Evolutionary conservation across 345 rosid genomes (phyloP).

Genomic region (Moricandia moricandioides): DNA sequence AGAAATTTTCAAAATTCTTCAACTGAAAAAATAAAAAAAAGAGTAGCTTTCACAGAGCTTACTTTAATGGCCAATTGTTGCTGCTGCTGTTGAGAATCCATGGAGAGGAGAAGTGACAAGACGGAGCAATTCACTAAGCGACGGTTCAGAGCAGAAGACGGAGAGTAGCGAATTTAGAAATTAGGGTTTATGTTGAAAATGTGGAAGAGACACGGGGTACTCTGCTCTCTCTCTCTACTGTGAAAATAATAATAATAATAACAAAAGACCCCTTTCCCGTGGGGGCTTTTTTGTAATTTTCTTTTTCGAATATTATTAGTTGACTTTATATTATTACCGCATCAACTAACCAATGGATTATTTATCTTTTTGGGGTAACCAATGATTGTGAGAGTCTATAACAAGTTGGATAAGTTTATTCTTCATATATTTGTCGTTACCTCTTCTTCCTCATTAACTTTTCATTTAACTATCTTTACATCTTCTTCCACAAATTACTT

Average conservation of each 20-base stretch:
- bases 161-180: background rate
- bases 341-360: constrained; percentile 1
- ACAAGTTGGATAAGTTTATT: background rate
- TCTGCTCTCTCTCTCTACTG: too few relatives aligned
- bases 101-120: constrained; percentile 20
- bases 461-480: too few relatives aligned
- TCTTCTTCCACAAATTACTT: too few relatives aligned
- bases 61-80: constrained; percentile 62
- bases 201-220: background rate
- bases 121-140: background rate
- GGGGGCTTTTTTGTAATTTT: background rate
- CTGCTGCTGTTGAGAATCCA: constrained; percentile 46
- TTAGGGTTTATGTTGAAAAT: background rate
- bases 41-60: constrained; percentile 10
- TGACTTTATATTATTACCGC: constrained; percentile 16
- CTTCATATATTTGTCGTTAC: background rate
- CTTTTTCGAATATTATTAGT: constrained; percentile 3
- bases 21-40: background rate
- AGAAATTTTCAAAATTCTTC: constrained; percentile 1
- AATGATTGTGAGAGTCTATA: background rate
- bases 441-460: background rate
- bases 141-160: constrained; percentile 22
- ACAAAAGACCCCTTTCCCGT: background rate
- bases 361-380: background rate
- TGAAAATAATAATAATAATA: background rate